Percentiles rank a stretch among this genome's conserved stretches.
These are phyloP conservation scores for Leccinum subfulvum DNA, from an alignment of 1,284 basidiomycete genomes.

Conservation along the genomic window DNA sequence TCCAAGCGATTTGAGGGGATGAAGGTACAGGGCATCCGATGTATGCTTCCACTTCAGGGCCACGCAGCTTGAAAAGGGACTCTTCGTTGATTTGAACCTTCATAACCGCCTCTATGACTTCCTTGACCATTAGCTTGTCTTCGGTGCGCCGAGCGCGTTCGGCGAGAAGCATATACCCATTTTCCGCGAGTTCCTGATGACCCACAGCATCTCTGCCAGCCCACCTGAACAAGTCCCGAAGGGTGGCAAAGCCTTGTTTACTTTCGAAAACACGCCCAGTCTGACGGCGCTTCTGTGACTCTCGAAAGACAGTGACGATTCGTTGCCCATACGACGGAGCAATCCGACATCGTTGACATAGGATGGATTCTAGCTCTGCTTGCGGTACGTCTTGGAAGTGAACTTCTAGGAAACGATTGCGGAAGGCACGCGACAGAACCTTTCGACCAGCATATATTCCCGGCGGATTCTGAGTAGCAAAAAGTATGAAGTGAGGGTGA, in stretches of 20 bases:
- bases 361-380: constrained; percentile 88
- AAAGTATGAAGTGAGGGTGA: constrained; percentile 96
- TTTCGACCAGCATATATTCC: constrained; percentile 98
- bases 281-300: constrained; percentile 91
- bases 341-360: constrained; percentile 86
- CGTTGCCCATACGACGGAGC: constrained; percentile 90
- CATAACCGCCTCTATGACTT: constrained; percentile 90
- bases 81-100: constrained; percentile 81
- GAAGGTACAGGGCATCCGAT: constrained; percentile 59
- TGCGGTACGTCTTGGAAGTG: constrained; percentile 98
- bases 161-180: constrained; percentile 97
- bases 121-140: constrained; percentile 88
- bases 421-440: constrained; percentile 91
- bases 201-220: constrained; percentile 86
- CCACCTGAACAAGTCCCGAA: constrained; percentile 98
- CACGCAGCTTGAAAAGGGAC: constrained; percentile 65
- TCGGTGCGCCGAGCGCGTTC: constrained; percentile 85
- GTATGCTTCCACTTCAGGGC: constrained; percentile 45
- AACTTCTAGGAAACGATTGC: constrained; percentile 98
- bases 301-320: constrained; percentile 91
- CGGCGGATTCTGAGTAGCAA: constrained; percentile 97
- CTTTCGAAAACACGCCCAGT: constrained; percentile 94
- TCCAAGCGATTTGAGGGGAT: constrained; percentile 77
- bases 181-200: constrained; percentile 92
- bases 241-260: constrained; percentile 94